phyloP scores from a whole-genome alignment of 768 basidiomycete genomes.

The Gyrodon lividus region DNA sequence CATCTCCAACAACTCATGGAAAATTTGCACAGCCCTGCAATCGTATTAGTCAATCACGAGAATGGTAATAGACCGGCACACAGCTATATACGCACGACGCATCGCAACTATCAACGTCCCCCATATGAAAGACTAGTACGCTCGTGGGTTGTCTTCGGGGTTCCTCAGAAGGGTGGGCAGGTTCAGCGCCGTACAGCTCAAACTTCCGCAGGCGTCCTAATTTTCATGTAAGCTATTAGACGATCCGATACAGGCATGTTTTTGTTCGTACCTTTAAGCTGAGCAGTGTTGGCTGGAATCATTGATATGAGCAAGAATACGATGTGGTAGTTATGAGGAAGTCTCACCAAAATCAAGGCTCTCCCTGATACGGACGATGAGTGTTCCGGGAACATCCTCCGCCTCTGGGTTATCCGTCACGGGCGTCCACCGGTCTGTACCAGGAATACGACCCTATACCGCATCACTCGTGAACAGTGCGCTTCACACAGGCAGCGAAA shows the following conservation, averaged over 20 bases:
- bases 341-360: slow-evolving; percentile 82
- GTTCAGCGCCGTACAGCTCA: slow-evolving; percentile 81
- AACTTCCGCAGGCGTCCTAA: slow-evolving; percentile 77
- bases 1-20: slow-evolving; percentile 73
- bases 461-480: background rate
- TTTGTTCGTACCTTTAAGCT: slow-evolving; percentile 65
- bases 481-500: background rate
- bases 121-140: slow-evolving; percentile 88
- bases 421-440: slow-evolving; percentile 87
- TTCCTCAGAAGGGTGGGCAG: slow-evolving; percentile 85
- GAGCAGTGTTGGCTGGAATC: slow-evolving; percentile 82
- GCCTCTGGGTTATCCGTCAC: slow-evolving; percentile 85
- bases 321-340: background rate
- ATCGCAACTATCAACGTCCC: slow-evolving; percentile 88
- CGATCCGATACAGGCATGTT: background rate
- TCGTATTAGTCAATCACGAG: slow-evolving; percentile 7
- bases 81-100: slow-evolving; percentile 68
- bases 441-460: slow-evolving; percentile 77
- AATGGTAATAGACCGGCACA: background rate
- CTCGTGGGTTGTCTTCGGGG: slow-evolving; percentile 73
- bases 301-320: slow-evolving; percentile 2
- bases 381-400: slow-evolving; percentile 74
- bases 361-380: slow-evolving; percentile 90
- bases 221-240: slow-evolving; percentile 1
- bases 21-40: slow-evolving; percentile 76